Evolutionary conservation across 2,329 filamentous ascomycete species (phyloP).

Genomic region (Colletotrichum trifolii): DNA sequence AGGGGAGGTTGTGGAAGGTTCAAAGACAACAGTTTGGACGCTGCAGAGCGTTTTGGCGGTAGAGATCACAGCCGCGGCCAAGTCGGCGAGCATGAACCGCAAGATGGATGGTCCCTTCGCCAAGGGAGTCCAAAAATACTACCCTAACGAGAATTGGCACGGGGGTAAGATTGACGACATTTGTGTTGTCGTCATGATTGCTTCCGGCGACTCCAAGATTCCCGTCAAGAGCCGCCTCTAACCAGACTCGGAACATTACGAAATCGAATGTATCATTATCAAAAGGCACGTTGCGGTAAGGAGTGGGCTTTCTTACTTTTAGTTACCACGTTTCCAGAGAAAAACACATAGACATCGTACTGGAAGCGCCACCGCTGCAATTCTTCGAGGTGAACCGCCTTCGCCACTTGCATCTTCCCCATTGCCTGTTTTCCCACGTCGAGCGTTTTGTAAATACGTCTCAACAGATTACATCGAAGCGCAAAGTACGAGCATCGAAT

Average conservation of each 20-base stretch:
- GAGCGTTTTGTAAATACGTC: no score
- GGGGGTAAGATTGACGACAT: constrained; percentile 98
- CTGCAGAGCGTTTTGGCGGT: constrained; percentile 84
- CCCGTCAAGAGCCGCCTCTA: constrained; percentile 44
- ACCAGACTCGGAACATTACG: constrained; percentile 23
- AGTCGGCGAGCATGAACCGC: constrained; percentile 83
- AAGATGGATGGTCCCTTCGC: constrained; percentile 93
- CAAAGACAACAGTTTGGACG: constrained; percentile 50
- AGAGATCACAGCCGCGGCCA: constrained; percentile 84
- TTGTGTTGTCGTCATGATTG: constrained; percentile 83
- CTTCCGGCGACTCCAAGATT: constrained; percentile 68
- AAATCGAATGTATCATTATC: constrained; percentile 4
- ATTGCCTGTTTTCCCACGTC: no score
- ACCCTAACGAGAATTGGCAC: constrained; percentile 85
- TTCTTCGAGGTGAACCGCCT: neutral
- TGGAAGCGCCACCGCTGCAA: constrained; percentile 10
- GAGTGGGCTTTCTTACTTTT: neutral
- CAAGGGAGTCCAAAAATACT: constrained; percentile 90
- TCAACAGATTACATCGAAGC: no score
- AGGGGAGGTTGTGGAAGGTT: constrained; percentile 45
- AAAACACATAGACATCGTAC: constrained; percentile 1
- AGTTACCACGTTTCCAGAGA: neutral
- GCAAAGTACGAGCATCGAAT: no score
- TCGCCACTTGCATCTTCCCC: neutral
- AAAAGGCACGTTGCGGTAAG: constrained; percentile 1